Conservation (phyloP, 192 early-diverging fungal genomes). For the Coemansia sp. region DNA sequence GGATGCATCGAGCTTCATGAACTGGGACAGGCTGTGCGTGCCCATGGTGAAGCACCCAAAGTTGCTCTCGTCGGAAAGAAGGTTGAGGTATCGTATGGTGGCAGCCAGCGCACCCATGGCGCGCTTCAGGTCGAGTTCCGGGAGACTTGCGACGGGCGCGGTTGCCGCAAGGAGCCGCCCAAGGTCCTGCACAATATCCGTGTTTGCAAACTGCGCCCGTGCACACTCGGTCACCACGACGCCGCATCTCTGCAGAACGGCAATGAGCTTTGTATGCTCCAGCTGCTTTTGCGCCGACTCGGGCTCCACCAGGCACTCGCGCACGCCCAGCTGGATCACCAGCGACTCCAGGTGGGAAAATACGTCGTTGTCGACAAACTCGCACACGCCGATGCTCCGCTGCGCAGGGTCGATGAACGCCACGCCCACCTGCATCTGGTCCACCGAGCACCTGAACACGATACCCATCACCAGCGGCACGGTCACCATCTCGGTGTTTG, state of each 20-base stretch:
- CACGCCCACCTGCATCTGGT: constrained; percentile 62
- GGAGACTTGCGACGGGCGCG: constrained; percentile 62
- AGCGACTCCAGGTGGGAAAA: constrained; percentile 94
- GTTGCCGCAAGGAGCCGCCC: constrained; percentile 73
- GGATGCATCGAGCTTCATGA: constrained; percentile 88
- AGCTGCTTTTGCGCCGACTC: constrained; percentile 61
- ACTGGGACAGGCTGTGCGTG: constrained; percentile 80
- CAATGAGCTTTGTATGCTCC: constrained; percentile 68
- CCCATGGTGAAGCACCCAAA: constrained; percentile 72
- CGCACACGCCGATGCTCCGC: constrained; percentile 74
- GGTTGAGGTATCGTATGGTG: constrained; percentile 50
- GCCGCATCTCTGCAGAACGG: constrained; percentile 72
- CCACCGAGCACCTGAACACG: constrained; percentile 46
- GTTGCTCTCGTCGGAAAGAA: constrained; percentile 76
- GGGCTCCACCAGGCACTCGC: constrained; percentile 78
- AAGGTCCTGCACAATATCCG: constrained; percentile 86
- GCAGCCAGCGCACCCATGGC: constrained; percentile 35
- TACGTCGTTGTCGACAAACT: constrained; percentile 92
- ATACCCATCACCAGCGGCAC: constrained; percentile 84
- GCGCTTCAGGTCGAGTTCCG: constrained; percentile 55
- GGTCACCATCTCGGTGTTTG: constrained; percentile 64
- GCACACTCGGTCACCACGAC: constrained; percentile 67
- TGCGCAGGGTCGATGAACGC: constrained; percentile 87
- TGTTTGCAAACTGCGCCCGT: constrained; percentile 64
- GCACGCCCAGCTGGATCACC: constrained; percentile 88